Base-by-base conservation (phyloP, 1,284 basidiomycete genomes). In the Anthracocystis panici-leucophaei region DNA sequence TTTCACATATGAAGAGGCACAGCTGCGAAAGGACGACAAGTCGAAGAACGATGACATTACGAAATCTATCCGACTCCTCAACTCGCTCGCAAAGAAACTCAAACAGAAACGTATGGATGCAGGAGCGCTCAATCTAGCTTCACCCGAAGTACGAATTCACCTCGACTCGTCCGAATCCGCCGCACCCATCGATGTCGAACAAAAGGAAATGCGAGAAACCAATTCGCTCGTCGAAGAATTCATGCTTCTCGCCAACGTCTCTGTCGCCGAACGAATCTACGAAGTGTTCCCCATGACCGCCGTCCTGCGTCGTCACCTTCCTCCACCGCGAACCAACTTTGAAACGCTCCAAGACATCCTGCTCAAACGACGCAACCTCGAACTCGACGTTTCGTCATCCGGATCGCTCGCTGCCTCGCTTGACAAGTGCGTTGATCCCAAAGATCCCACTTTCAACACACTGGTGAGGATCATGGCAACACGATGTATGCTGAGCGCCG, bases 381-480 rank as follows among this genome's bases (percentile, higher is more conserved):
- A 87, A n/a, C 87, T 99, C 35, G 95, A 99, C 81, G 93, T 96
- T 1, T 95, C 94, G 6, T 93, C 91, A 77, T 97, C 95, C 2
- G 92, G 92, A 1, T 92, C 94, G 0, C 88, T 99, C n/a, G 97
- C 96, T 0, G 89, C 89, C 16, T 96, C 93, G 1, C 87, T 99
- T 71, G 97, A 99, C 86, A 87, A 89, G 67, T 99, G 95, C 84
- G 86, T 94, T 25, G 93, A 59, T 48, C 77, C 94, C 91, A 46
- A 40, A 2, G 79, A 82, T 38, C 51, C 74, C 1, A 91, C 93
- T 4, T 98, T 99, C 88, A 99, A 99, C 84, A 99, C 95, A 0
- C 90, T 99, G 14, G 95, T 99, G 50, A 91, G 97, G 48, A 98
- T 99, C 86, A 98, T 99, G 95, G 95, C 97, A 2, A 99, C 97